phyloP scores from a whole-genome alignment of 2,329 filamentous ascomycete genomes.

The Verticillium albo-atrum region DNA sequence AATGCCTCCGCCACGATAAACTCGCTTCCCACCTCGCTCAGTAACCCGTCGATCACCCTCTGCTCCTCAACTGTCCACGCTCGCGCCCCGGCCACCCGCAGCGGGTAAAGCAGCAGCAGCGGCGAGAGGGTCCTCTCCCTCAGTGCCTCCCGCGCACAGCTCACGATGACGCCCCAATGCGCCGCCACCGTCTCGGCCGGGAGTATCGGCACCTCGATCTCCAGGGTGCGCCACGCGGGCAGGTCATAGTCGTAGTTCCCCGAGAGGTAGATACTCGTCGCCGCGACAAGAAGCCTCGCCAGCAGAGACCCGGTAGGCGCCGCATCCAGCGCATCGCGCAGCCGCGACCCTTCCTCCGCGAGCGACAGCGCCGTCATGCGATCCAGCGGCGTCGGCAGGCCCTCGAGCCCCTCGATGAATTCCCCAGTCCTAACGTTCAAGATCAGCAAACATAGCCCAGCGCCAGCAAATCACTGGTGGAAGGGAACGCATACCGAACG shows the following conservation, averaged over 20 bases:
- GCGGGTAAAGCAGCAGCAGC: constrained; percentile 26
- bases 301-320: constrained; percentile 8
- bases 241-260: constrained; percentile 31
- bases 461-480: background rate
- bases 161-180: constrained; percentile 20
- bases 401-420: background rate
- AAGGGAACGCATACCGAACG: constrained; percentile 18
- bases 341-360: constrained; percentile 14
- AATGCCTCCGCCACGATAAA: constrained; percentile 6
- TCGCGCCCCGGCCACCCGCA: constrained; percentile 27
- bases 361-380: constrained; percentile 2
- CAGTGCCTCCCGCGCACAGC: constrained; percentile 11
- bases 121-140: constrained; percentile 18
- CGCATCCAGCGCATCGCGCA: constrained; percentile 11
- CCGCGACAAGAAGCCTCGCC: constrained; percentile 19
- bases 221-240: constrained; percentile 19
- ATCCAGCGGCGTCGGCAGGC: background rate
- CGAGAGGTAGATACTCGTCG: constrained; percentile 30
- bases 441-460: background rate
- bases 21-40: constrained; percentile 6
- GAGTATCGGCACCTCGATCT: constrained; percentile 16
- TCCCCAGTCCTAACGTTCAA: constrained; percentile 1
- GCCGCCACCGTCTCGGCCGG: constrained; percentile 13
- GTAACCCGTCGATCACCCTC: constrained; percentile 11
- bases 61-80: constrained; percentile 17